Evolutionary conservation across 352 stramenopile genomes (phyloP).

Genomic region (Phytophthora sojae): DNA sequence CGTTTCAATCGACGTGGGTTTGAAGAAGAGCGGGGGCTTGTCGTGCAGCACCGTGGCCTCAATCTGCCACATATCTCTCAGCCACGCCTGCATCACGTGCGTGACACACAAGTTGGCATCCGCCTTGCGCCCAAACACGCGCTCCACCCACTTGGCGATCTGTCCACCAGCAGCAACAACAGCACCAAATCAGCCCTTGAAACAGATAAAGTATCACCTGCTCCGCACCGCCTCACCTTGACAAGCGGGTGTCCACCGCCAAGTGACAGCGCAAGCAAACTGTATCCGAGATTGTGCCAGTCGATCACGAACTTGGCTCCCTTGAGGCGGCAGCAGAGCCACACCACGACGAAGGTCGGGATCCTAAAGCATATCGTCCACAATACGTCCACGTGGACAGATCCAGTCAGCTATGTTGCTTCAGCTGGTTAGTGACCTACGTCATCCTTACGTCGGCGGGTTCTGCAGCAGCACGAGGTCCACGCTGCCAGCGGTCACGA

Average conservation of each 20-base stretch:
- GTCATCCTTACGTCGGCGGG: constrained; percentile 87
- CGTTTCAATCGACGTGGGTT: constrained; percentile 76
- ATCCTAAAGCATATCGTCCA: constrained; percentile 66
- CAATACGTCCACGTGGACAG: constrained; percentile 9
- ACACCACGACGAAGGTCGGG: constrained; percentile 93
- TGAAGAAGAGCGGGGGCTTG: constrained; percentile 95
- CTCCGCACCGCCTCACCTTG: constrained; percentile 45
- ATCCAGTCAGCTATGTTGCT: background rate
- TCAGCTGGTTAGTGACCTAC: background rate
- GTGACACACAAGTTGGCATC: constrained; percentile 98
- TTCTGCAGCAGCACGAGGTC: constrained; percentile 99
- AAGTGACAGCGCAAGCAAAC: constrained; percentile 92
- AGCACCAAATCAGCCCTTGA: constrained; percentile 2
- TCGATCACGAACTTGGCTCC: constrained; percentile 96
- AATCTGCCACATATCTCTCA: constrained; percentile 92
- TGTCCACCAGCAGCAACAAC: constrained; percentile 31
- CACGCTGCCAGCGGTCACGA: constrained; percentile 56
- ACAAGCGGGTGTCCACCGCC: constrained; percentile 70
- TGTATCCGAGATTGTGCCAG: constrained; percentile 99
- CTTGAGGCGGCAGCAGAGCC: constrained; percentile 60
- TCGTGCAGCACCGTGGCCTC: constrained; percentile 93
- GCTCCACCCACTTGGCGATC: constrained; percentile 87
- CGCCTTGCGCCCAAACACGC: constrained; percentile 90
- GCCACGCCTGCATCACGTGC: constrained; percentile 94
- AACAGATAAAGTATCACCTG: background rate